Base-by-base conservation (phyloP, 495 filamentous ascomycete genomes). In the Ascobolus immersus region DNA sequence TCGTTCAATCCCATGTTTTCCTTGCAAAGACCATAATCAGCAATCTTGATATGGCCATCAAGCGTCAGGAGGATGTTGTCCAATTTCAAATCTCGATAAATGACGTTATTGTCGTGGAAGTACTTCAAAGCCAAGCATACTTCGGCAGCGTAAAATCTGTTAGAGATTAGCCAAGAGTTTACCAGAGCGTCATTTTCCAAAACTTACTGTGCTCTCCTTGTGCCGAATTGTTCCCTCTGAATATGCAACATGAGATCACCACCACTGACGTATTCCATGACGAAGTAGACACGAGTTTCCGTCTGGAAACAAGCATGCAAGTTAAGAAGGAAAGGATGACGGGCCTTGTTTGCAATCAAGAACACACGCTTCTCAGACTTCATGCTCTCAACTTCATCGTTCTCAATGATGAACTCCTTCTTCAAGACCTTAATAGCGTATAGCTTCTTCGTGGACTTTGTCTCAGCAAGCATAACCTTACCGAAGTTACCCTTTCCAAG, bases 331-430 rank as follows among this genome's bases (percentile, higher is more conserved):
- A 99, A 99, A 0, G 86, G 86, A 50, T 99, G 86, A 3, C 79
- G 75, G 47, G 94, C 86, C 53, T 91, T 89, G 56, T 99, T 99
- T 13, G 86, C 86, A 51, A 99, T 71, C 44, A 99, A 55, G 56
- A 94, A 84, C 21, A 99, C 86, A 38, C 89, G 65, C 62, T 94
- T 94, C 58, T 99, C 86, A 4, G 89, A 94, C 47, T 81, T 72
- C 23, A 76, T 90, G 57, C 89, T 94, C 52, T 99, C 86, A n/a
- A 99, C 86, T 55, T 99, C 86, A 53, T 99, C 86, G 42, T 99
- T 91, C 52, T 99, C 86, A 38, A 99, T 99, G 50, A 99, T 99
- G 52, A 99, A 99, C 44, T 99, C 86, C 60, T 99, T 99, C 65
- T 99, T 99, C 45, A 99, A 60, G 20, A 99, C 86, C 55, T 99